Evolutionary conservation across 257 asterid species (phyloP).

Genomic region (Primulina tabacum): DNA sequence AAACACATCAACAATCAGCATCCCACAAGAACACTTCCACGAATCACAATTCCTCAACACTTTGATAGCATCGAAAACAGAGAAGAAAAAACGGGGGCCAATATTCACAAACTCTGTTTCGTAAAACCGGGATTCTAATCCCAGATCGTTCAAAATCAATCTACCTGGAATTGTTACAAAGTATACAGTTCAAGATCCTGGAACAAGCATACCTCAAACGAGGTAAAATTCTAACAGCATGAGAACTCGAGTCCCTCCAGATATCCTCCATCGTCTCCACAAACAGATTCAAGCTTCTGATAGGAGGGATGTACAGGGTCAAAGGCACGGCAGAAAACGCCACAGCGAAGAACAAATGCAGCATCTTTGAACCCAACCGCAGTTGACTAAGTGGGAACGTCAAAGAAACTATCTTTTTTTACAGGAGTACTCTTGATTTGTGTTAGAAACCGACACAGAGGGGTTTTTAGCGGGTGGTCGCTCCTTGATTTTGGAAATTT

Average conservation of each 20-base stretch:
- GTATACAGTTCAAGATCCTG: conserved; percentile 63
- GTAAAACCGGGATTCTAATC: not conserved
- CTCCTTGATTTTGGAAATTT: not conserved
- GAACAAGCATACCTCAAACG: conserved; percentile 64
- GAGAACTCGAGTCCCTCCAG: conserved; percentile 64
- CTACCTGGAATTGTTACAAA: conserved; percentile 32
- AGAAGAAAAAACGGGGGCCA: not conserved
- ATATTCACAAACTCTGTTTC: not conserved
- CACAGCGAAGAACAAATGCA: conserved; percentile 62
- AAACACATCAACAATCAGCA: not conserved
- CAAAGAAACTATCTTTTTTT: not conserved
- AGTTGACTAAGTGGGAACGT: not conserved
- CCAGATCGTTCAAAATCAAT: not conserved
- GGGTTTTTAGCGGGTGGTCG: not conserved
- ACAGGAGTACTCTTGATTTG: not conserved
- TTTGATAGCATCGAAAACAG: not conserved
- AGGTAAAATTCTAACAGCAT: conserved; percentile 53
- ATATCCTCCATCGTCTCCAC: conserved; percentile 63
- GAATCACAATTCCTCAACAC: not conserved
- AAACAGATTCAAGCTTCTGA: conserved; percentile 68
- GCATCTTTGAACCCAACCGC: conserved; percentile 32
- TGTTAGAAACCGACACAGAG: not conserved
- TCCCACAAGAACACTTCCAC: not conserved
- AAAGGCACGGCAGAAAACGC: conserved; percentile 89
- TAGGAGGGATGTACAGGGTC: conserved; percentile 79